Conservation (phyloP, 768 basidiomycete genomes). For the Hypholoma fasciculare region DNA sequence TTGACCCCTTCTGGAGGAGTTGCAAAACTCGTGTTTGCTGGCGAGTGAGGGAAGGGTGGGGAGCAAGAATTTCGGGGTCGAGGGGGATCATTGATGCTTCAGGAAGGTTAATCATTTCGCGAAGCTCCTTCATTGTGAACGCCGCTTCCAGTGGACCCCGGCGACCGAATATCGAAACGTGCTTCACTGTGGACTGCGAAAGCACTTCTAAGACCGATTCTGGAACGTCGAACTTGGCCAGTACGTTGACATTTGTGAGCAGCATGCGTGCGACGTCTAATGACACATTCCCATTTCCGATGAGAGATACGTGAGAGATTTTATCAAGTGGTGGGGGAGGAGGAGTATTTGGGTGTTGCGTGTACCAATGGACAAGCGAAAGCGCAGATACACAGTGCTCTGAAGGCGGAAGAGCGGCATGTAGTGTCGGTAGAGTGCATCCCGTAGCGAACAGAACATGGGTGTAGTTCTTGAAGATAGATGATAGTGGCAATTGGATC, state of each 20-base stretch:
- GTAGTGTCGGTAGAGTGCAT: constrained; percentile 64
- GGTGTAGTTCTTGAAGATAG: constrained; percentile 73
- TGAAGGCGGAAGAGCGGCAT: constrained; percentile 52
- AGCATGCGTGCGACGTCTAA: constrained; percentile 91
- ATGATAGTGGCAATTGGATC: constrained; percentile 55
- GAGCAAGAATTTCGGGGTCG: constrained; percentile 39
- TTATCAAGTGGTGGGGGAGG: constrained; percentile 65
- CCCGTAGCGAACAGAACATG: constrained; percentile 89
- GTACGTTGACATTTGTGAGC: constrained; percentile 62
- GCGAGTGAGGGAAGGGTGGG: constrained; percentile 42
- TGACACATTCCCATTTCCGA: constrained; percentile 95
- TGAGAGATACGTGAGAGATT: constrained; percentile 72
- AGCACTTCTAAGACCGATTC: constrained; percentile 70
- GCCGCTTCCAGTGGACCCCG: constrained; percentile 88
- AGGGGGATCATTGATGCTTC: constrained; percentile 71
- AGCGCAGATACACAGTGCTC: constrained; percentile 68
- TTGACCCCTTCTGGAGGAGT: constrained; percentile 66
- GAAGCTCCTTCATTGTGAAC: constrained; percentile 90
- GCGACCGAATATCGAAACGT: constrained; percentile 82
- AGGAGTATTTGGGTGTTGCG: constrained; percentile 76
- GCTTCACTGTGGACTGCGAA: constrained; percentile 57
- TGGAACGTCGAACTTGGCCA: constrained; percentile 80
- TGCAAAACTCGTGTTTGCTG: constrained; percentile 69
- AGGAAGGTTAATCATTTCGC: constrained; percentile 75
- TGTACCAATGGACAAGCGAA: constrained; percentile 94